These are phyloP conservation scores for Vaccinium myrtillus DNA, from an alignment of 148 eudicot species.

Conservation along the genomic window DNA sequence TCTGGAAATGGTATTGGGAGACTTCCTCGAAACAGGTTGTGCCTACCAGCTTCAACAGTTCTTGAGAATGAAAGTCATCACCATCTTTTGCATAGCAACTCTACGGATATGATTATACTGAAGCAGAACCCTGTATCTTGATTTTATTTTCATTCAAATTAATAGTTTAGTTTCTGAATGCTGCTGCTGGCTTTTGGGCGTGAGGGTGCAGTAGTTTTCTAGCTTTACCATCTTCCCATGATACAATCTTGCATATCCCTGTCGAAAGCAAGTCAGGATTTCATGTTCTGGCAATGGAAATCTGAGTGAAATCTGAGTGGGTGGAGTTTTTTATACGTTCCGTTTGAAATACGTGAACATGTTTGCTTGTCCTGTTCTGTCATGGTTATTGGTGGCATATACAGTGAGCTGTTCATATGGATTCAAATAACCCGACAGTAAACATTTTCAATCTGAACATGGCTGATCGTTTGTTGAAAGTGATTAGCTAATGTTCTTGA, in stretches of 20 bases:
- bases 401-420: not conserved
- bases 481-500: conserved; percentile 3
- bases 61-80: not conserved
- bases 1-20: not conserved
- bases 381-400: not conserved
- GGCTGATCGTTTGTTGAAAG: not conserved
- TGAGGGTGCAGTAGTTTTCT: not conserved
- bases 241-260: not conserved
- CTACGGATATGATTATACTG: not conserved
- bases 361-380: not conserved
- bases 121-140: not conserved
- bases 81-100: not conserved
- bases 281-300: not conserved
- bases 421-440: too few relatives aligned
- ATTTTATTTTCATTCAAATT: not conserved
- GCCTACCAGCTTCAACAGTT: not conserved
- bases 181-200: not conserved
- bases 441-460: too few relatives aligned
- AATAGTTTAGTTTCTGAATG: not conserved
- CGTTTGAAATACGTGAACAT: not conserved
- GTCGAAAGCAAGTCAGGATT: not conserved
- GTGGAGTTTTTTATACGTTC: not conserved
- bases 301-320: not conserved
- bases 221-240: not conserved
- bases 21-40: not conserved